phyloP scores from a whole-genome alignment of 495 filamentous ascomycete genomes.

The Apiosordaria backusii region DNA sequence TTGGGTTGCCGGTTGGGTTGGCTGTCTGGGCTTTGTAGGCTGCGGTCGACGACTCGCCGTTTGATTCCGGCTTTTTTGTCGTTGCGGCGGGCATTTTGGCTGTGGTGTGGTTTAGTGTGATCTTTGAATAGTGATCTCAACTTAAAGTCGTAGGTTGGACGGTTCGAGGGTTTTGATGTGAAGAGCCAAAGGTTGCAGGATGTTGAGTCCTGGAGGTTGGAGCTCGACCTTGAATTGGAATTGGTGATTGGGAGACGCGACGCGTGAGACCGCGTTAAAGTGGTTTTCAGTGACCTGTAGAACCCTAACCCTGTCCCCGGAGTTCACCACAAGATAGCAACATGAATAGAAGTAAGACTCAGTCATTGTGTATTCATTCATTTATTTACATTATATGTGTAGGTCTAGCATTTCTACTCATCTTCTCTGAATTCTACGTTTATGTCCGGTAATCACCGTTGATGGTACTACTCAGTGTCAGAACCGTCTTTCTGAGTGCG shows the following conservation, averaged over 20 bases:
- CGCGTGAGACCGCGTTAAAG: constrained; percentile 12
- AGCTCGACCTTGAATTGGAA: background rate
- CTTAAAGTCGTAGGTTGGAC: too few species aligned
- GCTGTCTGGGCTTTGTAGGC: constrained; percentile 63
- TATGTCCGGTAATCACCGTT: constrained; percentile 88
- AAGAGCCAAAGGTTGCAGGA: background rate
- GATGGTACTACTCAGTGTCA: constrained; percentile 57
- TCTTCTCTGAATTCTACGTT: background rate
- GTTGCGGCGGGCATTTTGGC: constrained; percentile 43
- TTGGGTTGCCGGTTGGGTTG: constrained; percentile 56
- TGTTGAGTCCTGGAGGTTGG: background rate
- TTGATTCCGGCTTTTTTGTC: constrained; percentile 39
- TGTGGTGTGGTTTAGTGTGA: constrained; percentile 1
- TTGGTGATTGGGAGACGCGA: constrained; percentile 11
- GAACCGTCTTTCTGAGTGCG: background rate
- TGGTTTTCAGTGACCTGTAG: background rate
- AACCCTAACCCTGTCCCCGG: background rate
- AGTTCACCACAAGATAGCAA: background rate
- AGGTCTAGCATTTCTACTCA: background rate
- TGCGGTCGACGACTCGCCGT: constrained; percentile 72
- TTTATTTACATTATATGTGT: constrained; percentile 5
- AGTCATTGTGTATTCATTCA: background rate
- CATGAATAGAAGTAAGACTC: background rate
- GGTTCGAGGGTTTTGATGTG: background rate
- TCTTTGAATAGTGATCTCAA: too few species aligned